Conservation (phyloP, 352 stramenopile genomes). For the Peronosclerospora sorghi region DNA sequence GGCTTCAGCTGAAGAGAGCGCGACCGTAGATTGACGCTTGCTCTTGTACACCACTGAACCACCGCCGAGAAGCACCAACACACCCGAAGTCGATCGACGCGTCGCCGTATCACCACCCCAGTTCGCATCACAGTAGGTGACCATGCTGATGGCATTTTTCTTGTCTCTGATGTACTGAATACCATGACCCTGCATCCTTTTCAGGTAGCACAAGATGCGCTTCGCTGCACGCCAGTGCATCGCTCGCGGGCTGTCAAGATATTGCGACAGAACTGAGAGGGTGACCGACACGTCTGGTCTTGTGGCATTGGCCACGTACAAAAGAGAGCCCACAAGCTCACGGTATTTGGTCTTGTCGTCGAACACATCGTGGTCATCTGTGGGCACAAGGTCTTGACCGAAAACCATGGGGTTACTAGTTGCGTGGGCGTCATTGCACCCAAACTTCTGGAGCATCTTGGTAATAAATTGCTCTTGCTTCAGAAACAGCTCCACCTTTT, state of each 20-base stretch:
- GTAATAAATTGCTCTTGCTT: slow-evolving; percentile 4
- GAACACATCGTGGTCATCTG: background rate
- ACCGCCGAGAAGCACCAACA: background rate
- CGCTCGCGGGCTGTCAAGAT: slow-evolving; percentile 5
- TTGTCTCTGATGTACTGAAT: background rate
- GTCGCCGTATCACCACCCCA: slow-evolving; percentile 1
- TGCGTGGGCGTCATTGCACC: background rate
- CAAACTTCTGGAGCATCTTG: slow-evolving; percentile 1
- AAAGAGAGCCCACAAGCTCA: slow-evolving; percentile 5
- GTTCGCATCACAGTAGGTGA: slow-evolving; percentile 1
- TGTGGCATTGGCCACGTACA: slow-evolving; percentile 17
- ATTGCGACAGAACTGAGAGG: slow-evolving; percentile 1
- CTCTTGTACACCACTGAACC: slow-evolving; percentile 3
- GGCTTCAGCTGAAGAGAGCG: slow-evolving; percentile 1
- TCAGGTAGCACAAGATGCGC: slow-evolving; percentile 6
- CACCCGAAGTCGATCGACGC: slow-evolving; percentile 1
- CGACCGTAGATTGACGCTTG: slow-evolving; percentile 1
- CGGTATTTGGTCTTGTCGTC: background rate
- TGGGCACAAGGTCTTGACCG: background rate
- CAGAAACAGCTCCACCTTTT: background rate
- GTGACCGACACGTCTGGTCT: slow-evolving; percentile 7
- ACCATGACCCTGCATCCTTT: background rate
- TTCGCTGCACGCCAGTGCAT: slow-evolving; percentile 10
- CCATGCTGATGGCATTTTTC: background rate
- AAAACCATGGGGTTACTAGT: background rate